Base-by-base conservation (phyloP, 805 yeast genomes). In the Wickerhamiella australiensis region DNA sequence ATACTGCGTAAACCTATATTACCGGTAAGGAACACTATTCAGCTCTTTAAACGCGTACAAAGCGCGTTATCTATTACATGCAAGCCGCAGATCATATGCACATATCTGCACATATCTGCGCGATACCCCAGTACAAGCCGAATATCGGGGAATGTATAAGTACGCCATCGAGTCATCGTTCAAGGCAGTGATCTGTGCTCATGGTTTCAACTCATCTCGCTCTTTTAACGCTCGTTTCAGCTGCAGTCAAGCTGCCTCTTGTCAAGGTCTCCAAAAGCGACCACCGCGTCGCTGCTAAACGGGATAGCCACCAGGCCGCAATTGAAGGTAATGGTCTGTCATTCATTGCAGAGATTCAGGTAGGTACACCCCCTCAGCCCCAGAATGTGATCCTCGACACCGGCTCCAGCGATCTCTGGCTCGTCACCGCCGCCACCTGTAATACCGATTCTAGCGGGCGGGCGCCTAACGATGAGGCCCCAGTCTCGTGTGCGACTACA, bases 351-450 rank as follows among this genome's bases (percentile, higher is more conserved):
- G 38, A 23, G 17, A 7, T 48, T 5, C 25, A 42, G 43, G 47
- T 42, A 1, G 51, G 49, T 21, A 74, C 84, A 0, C 72, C 78
- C 1, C 55, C 67, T 0, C 80, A 80, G 54, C 54, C 63, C 3
- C 68, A 80, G 3, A 68, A 66, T 3, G 78, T 80, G 11, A 60
- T 79, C 23, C 61, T 82, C 11, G 49, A 46, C 29, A 81, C 87
- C 2, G 87, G 87, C 2, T 80, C 86, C 0, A 73, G 84, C 0
- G 87, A 81, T 59, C 60, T 80, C 41, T 80, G 83, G 82, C 73
- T 80, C 29, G 66, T 71, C 85, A 1, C 64, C 79, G 44, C 80
- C 66, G 59, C 22, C 12, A 38, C 23, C 31, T 45, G 47, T 33
- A 46, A 46, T 29, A 36, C 49, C 12, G 36, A 46, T 13, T 17